Conservation (phyloP, 208 protist species). For the Wallacemonas collosoma region DNA sequence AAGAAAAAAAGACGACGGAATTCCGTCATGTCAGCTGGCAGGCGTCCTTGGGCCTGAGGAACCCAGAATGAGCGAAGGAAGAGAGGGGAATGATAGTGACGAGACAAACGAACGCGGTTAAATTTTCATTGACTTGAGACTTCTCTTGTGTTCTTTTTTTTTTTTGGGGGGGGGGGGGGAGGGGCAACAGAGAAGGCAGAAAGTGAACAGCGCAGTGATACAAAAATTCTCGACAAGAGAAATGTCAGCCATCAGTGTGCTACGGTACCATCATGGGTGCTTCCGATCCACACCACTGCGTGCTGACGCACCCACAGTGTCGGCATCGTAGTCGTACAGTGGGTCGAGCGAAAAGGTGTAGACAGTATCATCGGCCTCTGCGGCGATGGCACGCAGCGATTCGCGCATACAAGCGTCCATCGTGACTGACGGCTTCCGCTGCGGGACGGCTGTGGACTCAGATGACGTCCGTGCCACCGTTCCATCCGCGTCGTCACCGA, state of each 20-base stretch:
- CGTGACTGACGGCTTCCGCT: conserved; percentile 2
- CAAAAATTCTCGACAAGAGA: too few relatives aligned
- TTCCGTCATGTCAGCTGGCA: too few relatives aligned
- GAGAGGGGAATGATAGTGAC: too few relatives aligned
- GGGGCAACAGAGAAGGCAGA: too few relatives aligned
- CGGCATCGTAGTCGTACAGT: conserved; percentile 63
- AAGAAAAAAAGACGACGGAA: too few relatives aligned
- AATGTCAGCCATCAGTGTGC: background rate
- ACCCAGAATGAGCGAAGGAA: too few relatives aligned
- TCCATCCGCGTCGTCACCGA: conserved; percentile 17
- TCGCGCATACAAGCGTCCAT: background rate
- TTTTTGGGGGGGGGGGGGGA: too few relatives aligned
- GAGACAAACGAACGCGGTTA: too few relatives aligned
- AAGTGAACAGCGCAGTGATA: background rate
- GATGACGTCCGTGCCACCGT: background rate
- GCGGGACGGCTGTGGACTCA: background rate
- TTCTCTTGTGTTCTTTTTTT: too few relatives aligned
- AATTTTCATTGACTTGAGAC: too few relatives aligned
- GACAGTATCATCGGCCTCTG: conserved; percentile 44
- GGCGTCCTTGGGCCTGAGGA: too few relatives aligned
- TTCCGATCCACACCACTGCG: conserved; percentile 11
- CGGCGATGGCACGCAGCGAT: conserved; percentile 17
- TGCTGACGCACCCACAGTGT: conserved; percentile 37
- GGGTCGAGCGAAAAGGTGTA: conserved; percentile 56
- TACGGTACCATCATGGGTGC: background rate